Evolutionary conservation across 306 rosid genomes (phyloP), one percentile per base, ranked within the genome.

Genomic region (Citrullus mucosospermus): DNA sequence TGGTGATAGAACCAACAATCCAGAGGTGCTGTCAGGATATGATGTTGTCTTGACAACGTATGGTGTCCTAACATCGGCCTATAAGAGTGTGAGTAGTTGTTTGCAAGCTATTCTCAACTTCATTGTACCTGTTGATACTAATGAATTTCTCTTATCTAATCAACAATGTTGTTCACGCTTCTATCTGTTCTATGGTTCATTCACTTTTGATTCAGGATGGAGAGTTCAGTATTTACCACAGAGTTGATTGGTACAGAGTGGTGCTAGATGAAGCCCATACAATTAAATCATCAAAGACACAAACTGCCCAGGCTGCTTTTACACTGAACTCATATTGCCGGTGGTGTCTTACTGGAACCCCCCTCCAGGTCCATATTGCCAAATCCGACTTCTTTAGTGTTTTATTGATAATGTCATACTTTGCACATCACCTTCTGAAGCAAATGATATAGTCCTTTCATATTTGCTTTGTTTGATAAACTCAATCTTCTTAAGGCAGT

Each of bases 291-390:
- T 81, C 83, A 70, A 89, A 41, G 83, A 80, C 82, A 34, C 92
- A 87, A 85, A 84, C 65, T 78, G 93, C 98, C 18, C 86, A 80
- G 79, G 88, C 98, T 84, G 82, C 89, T 80, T 87, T 85, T 80
- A 22, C 91, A 34, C 74, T 93, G 84, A 84, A 97, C 62, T 90
- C 97, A 2, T 85, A 83, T 82, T 91, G 97, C 85, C 89, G 98
- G 59, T 93, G 98, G 98, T 93, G 98, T 86, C 82, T 93, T 28
- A 91, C 98, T 55, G 98, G 98, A 89, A 93, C 97, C 6, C 96
- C 98, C 8, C 84, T 93, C 83, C 98, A 93, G 98, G 97, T 91
- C 65, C 73, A 76, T 66, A 50, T 79, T 76, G 78, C 32, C 53
- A 18, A 30, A 39, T 25, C 39, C 28, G 28, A 25, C 28, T 69